Conservation (phyloP, 441 rosid genomes). For the Gossypium gossypioides region DNA sequence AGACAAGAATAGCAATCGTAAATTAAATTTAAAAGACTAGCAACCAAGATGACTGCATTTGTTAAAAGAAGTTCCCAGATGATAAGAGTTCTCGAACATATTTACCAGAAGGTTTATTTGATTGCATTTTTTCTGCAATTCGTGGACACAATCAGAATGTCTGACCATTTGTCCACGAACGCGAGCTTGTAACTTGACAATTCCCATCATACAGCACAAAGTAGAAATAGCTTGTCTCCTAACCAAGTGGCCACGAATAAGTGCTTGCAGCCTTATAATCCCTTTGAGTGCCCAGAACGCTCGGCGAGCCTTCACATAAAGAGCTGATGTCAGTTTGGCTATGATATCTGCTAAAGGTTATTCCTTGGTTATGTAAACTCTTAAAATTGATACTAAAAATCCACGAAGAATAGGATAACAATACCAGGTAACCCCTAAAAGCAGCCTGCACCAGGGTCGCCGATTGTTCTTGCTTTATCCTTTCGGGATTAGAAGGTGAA, state of each 20-base stretch:
- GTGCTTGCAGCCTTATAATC: slow-evolving; percentile 64
- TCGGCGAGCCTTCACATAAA: slow-evolving; percentile 53
- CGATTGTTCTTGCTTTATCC: slow-evolving; percentile 44
- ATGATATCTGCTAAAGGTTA: slow-evolving; percentile 10
- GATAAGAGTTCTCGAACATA: slow-evolving; percentile 8
- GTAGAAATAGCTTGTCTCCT: slow-evolving; percentile 64
- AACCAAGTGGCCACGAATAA: slow-evolving; percentile 66
- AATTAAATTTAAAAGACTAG: background rate
- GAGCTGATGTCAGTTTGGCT: slow-evolving; percentile 24
- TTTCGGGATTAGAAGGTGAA: slow-evolving; percentile 40
- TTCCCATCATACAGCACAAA: slow-evolving; percentile 44
- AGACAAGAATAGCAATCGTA: background rate
- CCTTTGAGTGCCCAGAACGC: slow-evolving; percentile 63
- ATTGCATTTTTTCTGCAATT: slow-evolving; percentile 29
- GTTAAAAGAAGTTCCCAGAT: background rate
- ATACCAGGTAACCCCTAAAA: slow-evolving; percentile 92
- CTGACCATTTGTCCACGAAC: slow-evolving; percentile 52
- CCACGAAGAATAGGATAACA: slow-evolving; percentile 5
- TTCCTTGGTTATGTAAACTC: background rate
- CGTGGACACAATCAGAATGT: slow-evolving; percentile 47
- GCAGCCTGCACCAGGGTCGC: slow-evolving; percentile 76
- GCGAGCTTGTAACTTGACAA: slow-evolving; percentile 48
- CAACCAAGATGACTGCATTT: background rate
- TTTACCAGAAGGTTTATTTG: slow-evolving; percentile 38
- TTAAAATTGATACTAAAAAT: background rate